Evolutionary conservation across 345 rosid species (phyloP).

Genomic region (Arabis alpina): DNA sequence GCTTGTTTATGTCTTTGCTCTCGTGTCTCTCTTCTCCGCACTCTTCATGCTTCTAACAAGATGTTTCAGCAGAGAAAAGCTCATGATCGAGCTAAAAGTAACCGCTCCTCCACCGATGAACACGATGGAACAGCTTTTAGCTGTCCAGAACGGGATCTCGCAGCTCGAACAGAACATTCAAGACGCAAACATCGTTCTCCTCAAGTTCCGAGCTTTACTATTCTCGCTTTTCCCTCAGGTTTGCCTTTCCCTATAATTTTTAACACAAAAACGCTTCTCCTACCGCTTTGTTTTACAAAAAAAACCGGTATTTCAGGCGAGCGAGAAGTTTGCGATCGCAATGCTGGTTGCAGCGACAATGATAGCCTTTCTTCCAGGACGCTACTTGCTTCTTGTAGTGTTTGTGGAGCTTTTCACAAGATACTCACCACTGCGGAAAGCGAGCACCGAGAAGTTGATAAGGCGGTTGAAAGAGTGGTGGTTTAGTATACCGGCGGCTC

Average conservation of each 20-base stretch:
- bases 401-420: conserved; percentile 80
- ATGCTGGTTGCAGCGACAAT: conserved; percentile 56
- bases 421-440: conserved; percentile 77
- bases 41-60: conserved; percentile 73
- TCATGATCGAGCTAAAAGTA: conserved; percentile 65
- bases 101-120: conserved; percentile 82
- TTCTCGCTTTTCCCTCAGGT: conserved; percentile 84
- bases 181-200: conserved; percentile 81
- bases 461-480: conserved; percentile 97
- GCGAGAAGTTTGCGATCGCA: conserved; percentile 66
- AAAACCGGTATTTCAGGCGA: conserved; percentile 56
- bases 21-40: conserved; percentile 51
- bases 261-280: background rate
- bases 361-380: conserved; percentile 60
- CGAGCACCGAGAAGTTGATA: conserved; percentile 66
- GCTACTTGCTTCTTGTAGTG: conserved; percentile 53
- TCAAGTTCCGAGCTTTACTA: conserved; percentile 82
- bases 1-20: conserved; percentile 68
- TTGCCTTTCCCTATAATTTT: background rate
- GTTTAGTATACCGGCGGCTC: conserved; percentile 97
- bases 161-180: conserved; percentile 80
- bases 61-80: conserved; percentile 59
- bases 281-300: background rate
- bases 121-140: conserved; percentile 96
- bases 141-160: conserved; percentile 82